A percentile compares a stretch with the other conserved stretches of the same genome.
Evolutionary conservation across 768 basidiomycete genomes (phyloP).

Genomic region (Mycena floridula): DNA sequence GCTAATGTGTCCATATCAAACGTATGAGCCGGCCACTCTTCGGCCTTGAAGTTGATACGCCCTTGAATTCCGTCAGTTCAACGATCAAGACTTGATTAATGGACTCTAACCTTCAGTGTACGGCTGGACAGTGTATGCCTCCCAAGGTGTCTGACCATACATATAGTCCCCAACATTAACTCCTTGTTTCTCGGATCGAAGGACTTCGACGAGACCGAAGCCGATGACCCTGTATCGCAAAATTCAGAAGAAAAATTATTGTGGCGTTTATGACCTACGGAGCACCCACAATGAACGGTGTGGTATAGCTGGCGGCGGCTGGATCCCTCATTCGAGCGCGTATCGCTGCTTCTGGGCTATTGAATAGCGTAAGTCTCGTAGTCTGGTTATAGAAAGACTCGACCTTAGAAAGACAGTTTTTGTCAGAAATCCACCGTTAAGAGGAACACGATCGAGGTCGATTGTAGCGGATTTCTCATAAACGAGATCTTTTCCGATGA

Average conservation of each 20-base stretch:
- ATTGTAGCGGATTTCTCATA: conserved; percentile 23
- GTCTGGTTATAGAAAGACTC: conserved; percentile 2
- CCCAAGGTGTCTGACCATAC: conserved; percentile 5
- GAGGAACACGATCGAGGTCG: conserved; percentile 26
- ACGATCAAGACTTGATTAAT: background rate
- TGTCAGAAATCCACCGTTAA: conserved; percentile 25
- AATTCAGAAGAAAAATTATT: background rate
- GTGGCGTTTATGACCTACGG: conserved; percentile 3
- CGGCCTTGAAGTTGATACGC: conserved; percentile 1
- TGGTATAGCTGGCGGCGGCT: background rate
- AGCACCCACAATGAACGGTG: conserved; percentile 1
- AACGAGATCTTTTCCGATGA: conserved; percentile 19
- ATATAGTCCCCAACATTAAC: conserved; percentile 4
- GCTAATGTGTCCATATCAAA: background rate
- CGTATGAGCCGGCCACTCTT: conserved; percentile 1
- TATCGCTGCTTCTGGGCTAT: conserved; percentile 9
- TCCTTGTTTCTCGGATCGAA: conserved; percentile 9
- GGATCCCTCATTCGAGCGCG: conserved; percentile 19
- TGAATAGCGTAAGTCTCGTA: background rate
- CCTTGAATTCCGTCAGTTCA: conserved; percentile 1
- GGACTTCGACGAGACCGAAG: conserved; percentile 5
- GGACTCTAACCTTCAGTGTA: conserved; percentile 3
- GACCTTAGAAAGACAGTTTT: conserved; percentile 29
- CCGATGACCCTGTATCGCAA: conserved; percentile 2
- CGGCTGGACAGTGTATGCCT: conserved; percentile 8